phyloP scores from a whole-genome alignment of 148 eudicot genomes.

The Amaranthus cruentus region DNA sequence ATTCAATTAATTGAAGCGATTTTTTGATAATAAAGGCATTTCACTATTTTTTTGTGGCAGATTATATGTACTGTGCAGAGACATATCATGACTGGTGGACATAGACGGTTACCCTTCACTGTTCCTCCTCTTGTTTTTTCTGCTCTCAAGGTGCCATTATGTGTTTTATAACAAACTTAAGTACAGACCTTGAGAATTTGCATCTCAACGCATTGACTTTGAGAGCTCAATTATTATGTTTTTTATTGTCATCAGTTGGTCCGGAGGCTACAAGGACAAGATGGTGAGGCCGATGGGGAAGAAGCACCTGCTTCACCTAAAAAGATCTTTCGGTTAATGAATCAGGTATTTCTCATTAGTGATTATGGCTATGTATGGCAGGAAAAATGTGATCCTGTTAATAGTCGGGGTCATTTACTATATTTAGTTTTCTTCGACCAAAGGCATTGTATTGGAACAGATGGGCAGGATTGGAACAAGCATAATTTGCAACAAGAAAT shows the following conservation, averaged over 20 bases:
- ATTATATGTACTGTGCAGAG: conserved; percentile 77
- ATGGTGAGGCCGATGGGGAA: conserved; percentile 82
- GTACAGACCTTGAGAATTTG: background rate
- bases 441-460: background rate
- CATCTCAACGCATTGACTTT: background rate
- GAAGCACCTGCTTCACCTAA: conserved; percentile 89
- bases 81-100: conserved; percentile 88
- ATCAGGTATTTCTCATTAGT: conserved; percentile 46
- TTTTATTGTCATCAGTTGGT: conserved; percentile 51
- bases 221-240: background rate
- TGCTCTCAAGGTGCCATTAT: conserved; percentile 64
- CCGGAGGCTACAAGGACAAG: conserved; percentile 73
- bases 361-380: background rate
- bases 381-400: background rate
- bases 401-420: background rate
- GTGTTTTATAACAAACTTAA: background rate
- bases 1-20: background rate
- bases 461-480: no score
- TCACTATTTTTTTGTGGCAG: conserved; percentile 34
- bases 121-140: conserved; percentile 87
- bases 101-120: conserved; percentile 81
- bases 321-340: conserved; percentile 80
- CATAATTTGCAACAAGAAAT: no score
- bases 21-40: background rate
- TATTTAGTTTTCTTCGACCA: background rate